Evolutionary conservation across 768 basidiomycete species (phyloP), one percentile per base, ranked within the genome.

Genomic region (Boletus sensibilis): DNA sequence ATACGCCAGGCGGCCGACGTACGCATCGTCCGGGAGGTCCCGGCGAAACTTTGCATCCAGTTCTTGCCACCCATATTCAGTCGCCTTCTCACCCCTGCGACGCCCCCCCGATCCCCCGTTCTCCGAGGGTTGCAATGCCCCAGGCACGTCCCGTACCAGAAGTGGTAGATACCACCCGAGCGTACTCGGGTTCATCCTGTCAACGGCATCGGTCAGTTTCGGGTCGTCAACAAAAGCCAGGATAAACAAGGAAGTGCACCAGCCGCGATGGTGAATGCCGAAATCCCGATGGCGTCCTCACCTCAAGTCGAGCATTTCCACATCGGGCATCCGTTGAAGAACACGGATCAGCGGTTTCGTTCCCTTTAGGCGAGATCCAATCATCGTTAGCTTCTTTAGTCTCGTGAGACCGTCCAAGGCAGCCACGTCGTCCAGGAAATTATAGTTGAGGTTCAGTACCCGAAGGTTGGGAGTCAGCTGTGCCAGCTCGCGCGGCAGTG

Each of bases 131-230:
- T 87, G 84, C 64, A 87, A 69, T 55, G 83, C 87, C 11, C 84
- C 86, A 63, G 83, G 83, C 50, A 82, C 76, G 64, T 86, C 85
- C 62, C 81, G 78, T 55, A 90, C 84, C 50, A 94, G 79, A 52
- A 98, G 74, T 23, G 97, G 94, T 34, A 97, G 79, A 72, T 99
- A 98, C 89, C 93, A 96, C 7, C 92, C 92, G 12, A 98, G 85
- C 20, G 95, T 98, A 63, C 90, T 93, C 52, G 97, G 95, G 68
- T 99, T 99, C 94, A 98, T 97, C 73, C 87, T 83, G 63, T 45
- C 55, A 56, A 52, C 51, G 7, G 1, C 27, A 2, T 66, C 62
- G 68, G 65, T 69, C 62, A 67, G 59, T 67, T 25, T 58, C 67
- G 64, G 61, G 65, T 68, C 56, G 52, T 41, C 67, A 59, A 42